Evolutionary conservation across 306 rosid species (phyloP).

Genomic region (Cucurbita moschata): DNA sequence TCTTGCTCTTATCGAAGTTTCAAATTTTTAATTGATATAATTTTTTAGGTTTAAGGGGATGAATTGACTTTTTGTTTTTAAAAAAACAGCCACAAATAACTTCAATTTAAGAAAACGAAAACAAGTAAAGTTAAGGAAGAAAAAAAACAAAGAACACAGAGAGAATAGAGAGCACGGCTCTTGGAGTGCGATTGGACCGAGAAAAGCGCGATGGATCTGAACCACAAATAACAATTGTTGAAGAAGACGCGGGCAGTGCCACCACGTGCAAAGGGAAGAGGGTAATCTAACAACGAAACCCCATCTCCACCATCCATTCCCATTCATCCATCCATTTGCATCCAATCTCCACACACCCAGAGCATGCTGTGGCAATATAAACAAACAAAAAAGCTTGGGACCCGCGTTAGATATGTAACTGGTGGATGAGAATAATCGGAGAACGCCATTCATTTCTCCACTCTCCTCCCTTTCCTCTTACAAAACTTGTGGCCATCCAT

Average conservation of each 20-base stretch:
- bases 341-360: neutral
- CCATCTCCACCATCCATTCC: neutral
- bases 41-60: too few relatives aligned
- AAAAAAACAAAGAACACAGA: neutral
- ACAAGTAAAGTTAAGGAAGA: neutral
- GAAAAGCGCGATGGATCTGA: neutral
- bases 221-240: neutral
- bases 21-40: too few relatives aligned
- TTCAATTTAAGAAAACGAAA: neutral
- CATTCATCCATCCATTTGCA: neutral
- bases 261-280: neutral
- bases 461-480: conserved; percentile 26
- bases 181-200: neutral
- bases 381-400: conserved; percentile 13
- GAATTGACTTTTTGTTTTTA: too few relatives aligned
- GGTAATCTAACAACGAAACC: neutral
- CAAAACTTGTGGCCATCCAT: conserved; percentile 52
- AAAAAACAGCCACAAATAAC: too few relatives aligned
- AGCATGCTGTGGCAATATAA: neutral
- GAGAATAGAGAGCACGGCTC: neutral
- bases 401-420: conserved; percentile 36
- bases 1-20: too few relatives aligned
- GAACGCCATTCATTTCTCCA: conserved; percentile 13
- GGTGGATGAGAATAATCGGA: conserved; percentile 41
- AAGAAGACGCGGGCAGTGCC: neutral